Evolutionary conservation across 768 basidiomycete genomes (phyloP), one percentile per base, ranked within the genome.

Genomic region (Tylopilus felleus): DNA sequence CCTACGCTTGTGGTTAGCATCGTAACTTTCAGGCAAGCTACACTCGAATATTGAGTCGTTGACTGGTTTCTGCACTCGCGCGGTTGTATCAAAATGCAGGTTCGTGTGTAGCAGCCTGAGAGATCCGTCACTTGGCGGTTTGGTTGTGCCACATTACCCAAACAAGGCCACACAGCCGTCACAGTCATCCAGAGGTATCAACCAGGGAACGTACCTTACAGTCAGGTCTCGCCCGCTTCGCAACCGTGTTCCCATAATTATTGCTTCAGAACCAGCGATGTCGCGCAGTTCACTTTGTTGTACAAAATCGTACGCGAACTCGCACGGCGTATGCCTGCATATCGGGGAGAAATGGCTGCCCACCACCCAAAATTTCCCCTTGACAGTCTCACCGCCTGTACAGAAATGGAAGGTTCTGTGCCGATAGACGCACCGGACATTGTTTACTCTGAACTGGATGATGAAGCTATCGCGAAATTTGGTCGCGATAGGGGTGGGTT

Each of bases 251-350:
- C n/a, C n/a, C n/a, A n/a, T n/a, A n/a, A n/a, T n/a, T n/a, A n/a
- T n/a, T n/a, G n/a, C n/a, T n/a, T n/a, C n/a, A n/a, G n/a, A n/a
- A n/a, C 49, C 2, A 22, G 72, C 27, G 53, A 54, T n/a, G 16
- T 54, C 4, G 47, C 14, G 1, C 19, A 43, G 4, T 33, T 54
- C 19, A 43, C 8, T 8, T 4, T 80, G 74, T 72, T 62, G 0
- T 86, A 85, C 65, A 87, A 86, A 58, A 75, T 74, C 49, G 50
- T 63, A 4, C 75, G 84, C 2, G 84, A 87, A 67, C 57, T 81
- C 10, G 70, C 73, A 4, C 77, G 85, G 33, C 79, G 85, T 16
- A 79, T 85, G 77, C 61, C 71, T 6, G 46, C 46, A 7, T 68
- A 64, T 47, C 62, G 65, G 0, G 66, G 66, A 25, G 66, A 66